Evolutionary conservation across 1,284 basidiomycete genomes (phyloP).

Genomic region (Pseudozyma sp.): DNA sequence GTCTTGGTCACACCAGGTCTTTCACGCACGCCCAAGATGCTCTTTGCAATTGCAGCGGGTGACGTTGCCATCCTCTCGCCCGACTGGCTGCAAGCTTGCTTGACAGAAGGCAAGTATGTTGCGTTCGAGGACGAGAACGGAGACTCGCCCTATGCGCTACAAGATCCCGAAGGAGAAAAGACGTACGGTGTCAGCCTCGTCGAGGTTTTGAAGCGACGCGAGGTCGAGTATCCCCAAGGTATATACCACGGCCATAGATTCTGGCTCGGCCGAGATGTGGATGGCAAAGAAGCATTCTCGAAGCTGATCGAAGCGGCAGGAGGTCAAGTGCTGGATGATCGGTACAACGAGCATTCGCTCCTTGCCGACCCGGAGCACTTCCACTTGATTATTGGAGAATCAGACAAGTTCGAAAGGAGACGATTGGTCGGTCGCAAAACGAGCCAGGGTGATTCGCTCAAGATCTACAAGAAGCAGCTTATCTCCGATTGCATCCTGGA

Average conservation of each 20-base stretch:
- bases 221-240: conserved; percentile 14
- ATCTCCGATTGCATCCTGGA: conserved; percentile 39
- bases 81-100: conserved; percentile 37
- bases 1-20: conserved; percentile 40
- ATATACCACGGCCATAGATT: conserved; percentile 42
- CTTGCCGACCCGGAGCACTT: conserved; percentile 25
- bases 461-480: conserved; percentile 36
- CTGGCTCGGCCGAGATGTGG: conserved; percentile 43
- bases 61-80: conserved; percentile 30
- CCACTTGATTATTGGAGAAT: conserved; percentile 34
- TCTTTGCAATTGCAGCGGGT: conserved; percentile 41
- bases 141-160: conserved; percentile 2
- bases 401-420: conserved; percentile 28
- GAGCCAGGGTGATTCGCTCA: conserved; percentile 20
- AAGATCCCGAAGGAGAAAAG: conserved; percentile 29
- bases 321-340: conserved; percentile 19
- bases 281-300: conserved; percentile 24
- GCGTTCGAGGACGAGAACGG: not conserved
- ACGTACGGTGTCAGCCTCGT: conserved; percentile 31
- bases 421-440: conserved; percentile 20
- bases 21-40: conserved; percentile 50
- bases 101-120: conserved; percentile 19
- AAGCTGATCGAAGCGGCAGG: conserved; percentile 38
- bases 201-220: conserved; percentile 27
- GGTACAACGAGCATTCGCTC: conserved; percentile 30